phyloP scores from a whole-genome alignment of 1,284 basidiomycete species.

The Phylloporus sp. region DNA sequence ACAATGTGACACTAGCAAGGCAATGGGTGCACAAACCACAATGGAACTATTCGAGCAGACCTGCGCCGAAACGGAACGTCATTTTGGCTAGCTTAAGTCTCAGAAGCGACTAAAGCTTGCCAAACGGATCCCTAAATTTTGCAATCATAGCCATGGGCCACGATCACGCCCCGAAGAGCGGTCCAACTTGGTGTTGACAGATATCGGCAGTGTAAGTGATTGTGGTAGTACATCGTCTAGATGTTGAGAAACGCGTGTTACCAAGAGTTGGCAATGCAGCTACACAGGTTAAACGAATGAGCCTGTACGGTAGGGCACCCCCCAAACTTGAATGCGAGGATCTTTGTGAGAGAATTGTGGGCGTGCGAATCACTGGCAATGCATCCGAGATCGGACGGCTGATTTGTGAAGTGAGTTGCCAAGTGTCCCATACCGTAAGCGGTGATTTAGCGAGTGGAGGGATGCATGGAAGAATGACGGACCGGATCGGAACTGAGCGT shows the following conservation, averaged over 20 bases:
- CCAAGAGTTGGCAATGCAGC: not conserved
- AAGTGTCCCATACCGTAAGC: not conserved
- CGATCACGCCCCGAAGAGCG: not conserved
- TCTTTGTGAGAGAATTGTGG: not conserved
- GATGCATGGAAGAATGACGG: not conserved
- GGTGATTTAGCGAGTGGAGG: not conserved
- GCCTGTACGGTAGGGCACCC: not conserved
- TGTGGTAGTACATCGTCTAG: too few relatives aligned
- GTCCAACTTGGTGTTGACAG: not conserved
- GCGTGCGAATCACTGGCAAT: not conserved
- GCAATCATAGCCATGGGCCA: not conserved
- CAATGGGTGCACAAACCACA: slow-evolving; percentile 5
- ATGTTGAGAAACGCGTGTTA: slow-evolving; percentile 1
- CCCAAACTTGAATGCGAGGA: not conserved
- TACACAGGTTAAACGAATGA: not conserved
- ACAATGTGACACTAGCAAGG: slow-evolving; percentile 10
- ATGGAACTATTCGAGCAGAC: slow-evolving; percentile 1
- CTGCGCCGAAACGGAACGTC: not conserved
- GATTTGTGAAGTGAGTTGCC: not conserved
- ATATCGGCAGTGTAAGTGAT: not conserved
- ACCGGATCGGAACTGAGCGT: not conserved
- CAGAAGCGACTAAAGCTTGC: not conserved
- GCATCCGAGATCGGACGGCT: not conserved
- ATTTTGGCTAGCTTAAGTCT: not conserved
- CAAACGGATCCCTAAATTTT: not conserved